Percentiles rank a stretch among this genome's conserved stretches.
phyloP scores from a whole-genome alignment of 768 basidiomycete genomes.

The Pleurotus salmoneostramineus region DNA sequence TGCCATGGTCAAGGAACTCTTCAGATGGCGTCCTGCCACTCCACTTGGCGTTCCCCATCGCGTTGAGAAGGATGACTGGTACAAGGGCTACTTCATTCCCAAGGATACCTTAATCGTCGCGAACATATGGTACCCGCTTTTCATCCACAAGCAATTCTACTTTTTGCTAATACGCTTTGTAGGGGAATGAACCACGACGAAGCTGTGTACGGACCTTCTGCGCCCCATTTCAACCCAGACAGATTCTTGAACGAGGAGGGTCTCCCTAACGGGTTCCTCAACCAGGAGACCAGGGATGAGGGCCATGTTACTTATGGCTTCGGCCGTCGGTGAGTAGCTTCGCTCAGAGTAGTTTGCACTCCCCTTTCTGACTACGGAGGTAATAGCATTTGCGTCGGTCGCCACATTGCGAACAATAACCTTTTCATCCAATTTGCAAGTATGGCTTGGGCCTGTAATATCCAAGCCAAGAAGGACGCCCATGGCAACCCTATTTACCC shows the following conservation, averaged over 20 bases:
- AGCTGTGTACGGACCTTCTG: constrained; percentile 34
- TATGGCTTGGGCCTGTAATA: constrained; percentile 32
- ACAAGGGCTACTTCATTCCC: constrained; percentile 43
- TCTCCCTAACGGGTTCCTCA: not conserved
- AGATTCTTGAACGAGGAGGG: constrained; percentile 30
- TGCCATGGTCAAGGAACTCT: constrained; percentile 9
- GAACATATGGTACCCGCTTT: constrained; percentile 37
- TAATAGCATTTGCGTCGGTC: constrained; percentile 29
- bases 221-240: constrained; percentile 44
- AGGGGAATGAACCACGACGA: constrained; percentile 54
- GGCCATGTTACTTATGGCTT: constrained; percentile 28
- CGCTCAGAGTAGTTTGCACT: not conserved
- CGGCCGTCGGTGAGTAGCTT: constrained; percentile 17
- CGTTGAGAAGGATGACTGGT: constrained; percentile 38
- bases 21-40: constrained; percentile 5
- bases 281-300: constrained; percentile 22
- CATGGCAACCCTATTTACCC: constrained; percentile 12
- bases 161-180: not conserved
- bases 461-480: constrained; percentile 17
- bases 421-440: constrained; percentile 29
- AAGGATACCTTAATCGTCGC: constrained; percentile 41
- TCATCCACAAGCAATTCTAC: not conserved
- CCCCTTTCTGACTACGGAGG: not conserved
- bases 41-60: constrained; percentile 37
- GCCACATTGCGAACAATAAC: constrained; percentile 30